Percentiles rank a stretch among this genome's conserved stretches.
Evolutionary conservation across 352 stramenopile species (phyloP).

Genomic region (Plasmopara muralis): DNA sequence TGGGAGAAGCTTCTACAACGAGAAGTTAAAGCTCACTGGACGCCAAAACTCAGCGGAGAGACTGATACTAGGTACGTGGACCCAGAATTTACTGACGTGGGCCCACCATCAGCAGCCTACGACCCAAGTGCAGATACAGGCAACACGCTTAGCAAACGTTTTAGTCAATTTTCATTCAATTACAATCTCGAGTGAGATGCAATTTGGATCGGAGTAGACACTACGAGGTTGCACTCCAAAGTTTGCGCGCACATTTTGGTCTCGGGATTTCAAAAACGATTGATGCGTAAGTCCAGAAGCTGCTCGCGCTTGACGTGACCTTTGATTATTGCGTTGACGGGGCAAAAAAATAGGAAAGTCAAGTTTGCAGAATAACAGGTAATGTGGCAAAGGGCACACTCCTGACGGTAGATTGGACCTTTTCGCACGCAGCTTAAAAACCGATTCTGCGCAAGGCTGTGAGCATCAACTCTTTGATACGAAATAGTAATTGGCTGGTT

Average conservation of each 20-base stretch:
- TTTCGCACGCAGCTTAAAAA: too few species aligned
- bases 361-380: conserved; percentile 22
- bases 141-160: conserved; percentile 75
- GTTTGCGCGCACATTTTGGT: background rate
- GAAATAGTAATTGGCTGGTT: conserved; percentile 92
- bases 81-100: conserved; percentile 83
- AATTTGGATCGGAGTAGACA: background rate
- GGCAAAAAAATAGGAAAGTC: conserved; percentile 91
- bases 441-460: conserved; percentile 94
- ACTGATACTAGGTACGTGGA: conserved; percentile 87
- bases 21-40: conserved; percentile 77
- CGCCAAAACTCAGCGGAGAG: conserved; percentile 73
- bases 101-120: conserved; percentile 70
- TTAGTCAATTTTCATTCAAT: conserved; percentile 89
- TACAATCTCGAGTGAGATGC: conserved; percentile 54
- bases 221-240: background rate
- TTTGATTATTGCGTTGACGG: conserved; percentile 83
- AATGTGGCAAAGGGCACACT: too few species aligned
- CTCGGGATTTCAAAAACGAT: background rate
- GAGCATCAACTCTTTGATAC: conserved; percentile 92
- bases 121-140: conserved; percentile 55
- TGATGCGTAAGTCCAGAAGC: conserved; percentile 3
- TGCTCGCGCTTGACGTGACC: conserved; percentile 64
- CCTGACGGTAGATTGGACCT: too few species aligned
- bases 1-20: conserved; percentile 66